Evolutionary conservation across 352 stramenopile species (phyloP).

Genomic region (Phytopythium vexans): DNA sequence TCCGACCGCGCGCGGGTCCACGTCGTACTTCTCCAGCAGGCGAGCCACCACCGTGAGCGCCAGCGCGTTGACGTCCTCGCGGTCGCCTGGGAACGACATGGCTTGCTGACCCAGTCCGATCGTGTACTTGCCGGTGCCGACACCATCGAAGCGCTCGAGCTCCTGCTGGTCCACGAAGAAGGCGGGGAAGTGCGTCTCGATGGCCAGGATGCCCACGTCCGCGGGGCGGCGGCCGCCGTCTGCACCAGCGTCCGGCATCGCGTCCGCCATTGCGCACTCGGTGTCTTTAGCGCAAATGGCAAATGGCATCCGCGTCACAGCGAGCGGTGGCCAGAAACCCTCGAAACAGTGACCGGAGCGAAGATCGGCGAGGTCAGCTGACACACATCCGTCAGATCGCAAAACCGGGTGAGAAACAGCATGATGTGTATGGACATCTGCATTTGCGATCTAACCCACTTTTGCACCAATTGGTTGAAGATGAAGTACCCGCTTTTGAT

Average conservation of each 20-base stretch:
- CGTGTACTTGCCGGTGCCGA: conserved; percentile 68
- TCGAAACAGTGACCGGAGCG: no score
- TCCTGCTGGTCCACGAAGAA: conserved; percentile 93
- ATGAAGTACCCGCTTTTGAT: no score
- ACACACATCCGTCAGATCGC: background rate
- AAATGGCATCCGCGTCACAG: no score
- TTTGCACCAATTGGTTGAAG: background rate
- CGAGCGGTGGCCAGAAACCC: no score
- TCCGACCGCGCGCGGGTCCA: conserved; percentile 77
- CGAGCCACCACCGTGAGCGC: conserved; percentile 53
- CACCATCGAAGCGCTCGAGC: conserved; percentile 92
- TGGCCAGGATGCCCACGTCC: conserved; percentile 95
- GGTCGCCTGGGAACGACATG: conserved; percentile 69
- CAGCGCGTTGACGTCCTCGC: conserved; percentile 72
- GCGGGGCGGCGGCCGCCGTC: conserved; percentile 21
- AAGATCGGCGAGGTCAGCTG: no score
- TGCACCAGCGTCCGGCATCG: conserved; percentile 9
- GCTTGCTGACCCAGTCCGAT: conserved; percentile 55
- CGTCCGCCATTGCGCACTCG: no score
- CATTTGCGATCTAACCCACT: background rate
- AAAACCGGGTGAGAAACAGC: background rate
- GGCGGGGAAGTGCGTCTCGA: conserved; percentile 96
- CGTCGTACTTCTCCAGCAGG: conserved; percentile 52
- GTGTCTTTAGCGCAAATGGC: no score
- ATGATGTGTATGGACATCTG: background rate